Evolutionary conservation across 805 yeast genomes (phyloP).

Genomic region (Cyberlindnera sargentensis): DNA sequence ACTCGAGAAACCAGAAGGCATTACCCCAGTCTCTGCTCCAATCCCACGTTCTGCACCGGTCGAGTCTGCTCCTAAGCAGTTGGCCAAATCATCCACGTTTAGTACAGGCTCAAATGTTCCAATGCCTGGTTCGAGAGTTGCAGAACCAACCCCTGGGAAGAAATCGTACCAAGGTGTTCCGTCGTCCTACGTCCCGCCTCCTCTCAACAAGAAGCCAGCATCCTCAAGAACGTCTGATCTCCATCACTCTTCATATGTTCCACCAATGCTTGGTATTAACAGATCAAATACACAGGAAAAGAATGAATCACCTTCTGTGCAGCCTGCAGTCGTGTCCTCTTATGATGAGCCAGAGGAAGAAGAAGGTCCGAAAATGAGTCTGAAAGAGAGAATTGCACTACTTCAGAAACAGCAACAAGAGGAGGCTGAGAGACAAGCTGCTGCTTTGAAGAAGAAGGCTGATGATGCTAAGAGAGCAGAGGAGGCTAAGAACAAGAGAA

Average conservation of each 20-base stretch:
- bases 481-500: background rate
- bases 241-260: conserved; percentile 23
- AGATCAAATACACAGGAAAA: conserved; percentile 7
- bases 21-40: background rate
- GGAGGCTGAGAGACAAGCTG: conserved; percentile 68
- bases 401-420: conserved; percentile 76
- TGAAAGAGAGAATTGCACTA: conserved; percentile 81
- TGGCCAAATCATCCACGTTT: conserved; percentile 5
- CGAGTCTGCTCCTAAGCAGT: background rate
- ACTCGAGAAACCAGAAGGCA: too few species aligned
- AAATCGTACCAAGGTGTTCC: conserved; percentile 20
- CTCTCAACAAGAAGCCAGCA: conserved; percentile 11
- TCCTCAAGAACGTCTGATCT: conserved; percentile 5
- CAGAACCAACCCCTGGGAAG: conserved; percentile 6
- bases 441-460: conserved; percentile 44
- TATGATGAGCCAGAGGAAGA: conserved; percentile 34
- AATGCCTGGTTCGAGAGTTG: conserved; percentile 11
- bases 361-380: conserved; percentile 67
- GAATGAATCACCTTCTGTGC: conserved; percentile 3
- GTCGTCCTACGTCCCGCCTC: conserved; percentile 24
- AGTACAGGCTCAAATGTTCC: conserved; percentile 7
- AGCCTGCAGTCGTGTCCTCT: conserved; percentile 19
- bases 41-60: background rate
- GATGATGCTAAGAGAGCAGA: conserved; percentile 40
- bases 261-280: conserved; percentile 19